Evolutionary conservation across 139 green algal species (phyloP), one percentile per base, ranked within the genome.

Genomic region (Eudorina sp.): DNA sequence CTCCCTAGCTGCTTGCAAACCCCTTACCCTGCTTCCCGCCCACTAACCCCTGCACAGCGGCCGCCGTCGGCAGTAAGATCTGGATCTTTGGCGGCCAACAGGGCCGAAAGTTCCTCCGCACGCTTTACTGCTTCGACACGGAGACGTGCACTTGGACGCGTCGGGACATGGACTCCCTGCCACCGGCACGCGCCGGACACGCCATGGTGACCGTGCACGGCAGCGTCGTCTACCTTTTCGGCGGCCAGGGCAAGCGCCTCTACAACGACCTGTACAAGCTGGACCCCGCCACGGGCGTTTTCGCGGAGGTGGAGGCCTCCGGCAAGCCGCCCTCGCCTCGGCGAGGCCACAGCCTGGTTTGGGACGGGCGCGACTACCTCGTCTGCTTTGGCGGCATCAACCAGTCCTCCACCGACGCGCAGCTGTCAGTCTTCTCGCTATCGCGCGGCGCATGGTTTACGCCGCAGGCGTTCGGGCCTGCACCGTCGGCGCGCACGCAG

Each of bases 81-180:
- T 93, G 91, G 91, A 74, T 93, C 43, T 92, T 92, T 45, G 91
- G 91, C 27, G 91, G 86, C 31, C 91, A 94, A 75, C 91, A 94
- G 75, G 89, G 92, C 41, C 84, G 92, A 31, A 93, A 92, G 81
- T 86, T 93, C 40, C 58, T 92, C 31, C 86, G 81, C 21, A 85
- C 86, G 51, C 73, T 94, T 13, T 91, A 89, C 73, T 51, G 40
- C 64, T 80, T 93, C 9, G 88, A 94, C 58, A 89, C 86, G 18
- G 90, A 93, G 43, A 77, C 85, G 8, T 73, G 73, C 23, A 86
- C 72, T 2, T 94, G 92, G 92, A 55, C 43, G 11, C 82, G 85
- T 0, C 38, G 58, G 18, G 68, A 78, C 34, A 27, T 36, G 2
- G 79, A 89, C 62, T 66, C 53, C 4, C 73, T 82, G 11, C 90